Base-by-base conservation (phyloP, 2,329 filamentous ascomycete genomes). In the Penicillium sclerotiorum region DNA sequence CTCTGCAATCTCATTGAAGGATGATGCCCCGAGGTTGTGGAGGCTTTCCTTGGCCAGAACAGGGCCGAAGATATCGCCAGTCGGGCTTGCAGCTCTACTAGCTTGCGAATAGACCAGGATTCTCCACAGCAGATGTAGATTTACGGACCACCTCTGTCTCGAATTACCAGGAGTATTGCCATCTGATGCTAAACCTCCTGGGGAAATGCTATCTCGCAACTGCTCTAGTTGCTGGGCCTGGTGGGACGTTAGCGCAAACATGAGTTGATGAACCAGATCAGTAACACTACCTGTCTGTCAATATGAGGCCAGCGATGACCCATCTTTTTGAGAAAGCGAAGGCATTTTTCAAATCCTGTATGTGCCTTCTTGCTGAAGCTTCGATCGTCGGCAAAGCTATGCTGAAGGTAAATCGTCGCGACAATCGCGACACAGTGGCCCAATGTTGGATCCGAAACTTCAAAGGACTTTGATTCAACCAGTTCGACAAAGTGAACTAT, bases 331-430 rank as follows among this genome's bases (percentile, higher is more conserved):
- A 75, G 60, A 23, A 76, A 75, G 7, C 52, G 57, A 20, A 76
- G 48, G 45, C 73, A 76, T 53, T 71, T 73, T 4, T 65, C 62
- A 41, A 73, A 76, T 20, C 66, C 66, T 2, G 59, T 59, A 33
- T 70, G 63, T 18, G 73, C 75, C 33, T 70, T 66, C 15, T 61
- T 54, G 41, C 67, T 61, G 13, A 69, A 63, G 3, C 51, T 57
- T 23, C 54, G 43, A 23, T 71, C 65, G 49, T 63, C 64, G 8
- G 76, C 72, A 22, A 77, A 79, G 53, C 76, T 78, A 41, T 79
- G 75, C 52, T 80, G 77, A 4, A 79, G 59, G 52, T 75, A 76
- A 4, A 80, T 78, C 1, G 77, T 79, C 0, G 76, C 76, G 1
- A 78, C 71, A 3, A 78, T 71, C 0, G 70, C 75, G 1, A 74